These are phyloP conservation scores for Cladosporium sp. DNA, from an alignment of 2,329 filamentous ascomycete genomes.

Conservation along the genomic window DNA sequence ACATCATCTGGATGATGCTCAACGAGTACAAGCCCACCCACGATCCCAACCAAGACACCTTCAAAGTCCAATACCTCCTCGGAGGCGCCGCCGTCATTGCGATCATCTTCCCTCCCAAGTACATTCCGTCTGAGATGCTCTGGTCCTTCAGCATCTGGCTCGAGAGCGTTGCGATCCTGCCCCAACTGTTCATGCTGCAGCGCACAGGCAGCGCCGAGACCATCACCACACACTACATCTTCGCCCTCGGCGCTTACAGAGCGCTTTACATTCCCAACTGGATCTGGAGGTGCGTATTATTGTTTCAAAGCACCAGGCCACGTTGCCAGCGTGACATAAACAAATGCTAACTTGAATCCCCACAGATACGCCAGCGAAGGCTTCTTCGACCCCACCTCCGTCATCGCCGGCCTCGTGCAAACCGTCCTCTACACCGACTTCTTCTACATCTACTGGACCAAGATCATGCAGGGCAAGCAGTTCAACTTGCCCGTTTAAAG, in stretches of 20 bases:
- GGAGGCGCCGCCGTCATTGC: constrained; percentile 75
- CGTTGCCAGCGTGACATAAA: neutral
- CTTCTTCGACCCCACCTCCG: constrained; percentile 80
- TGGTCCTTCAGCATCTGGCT: constrained; percentile 99
- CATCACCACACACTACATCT: constrained; percentile 98
- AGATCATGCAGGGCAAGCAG: constrained; percentile 56
- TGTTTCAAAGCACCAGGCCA: neutral
- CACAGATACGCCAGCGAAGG: constrained; percentile 69
- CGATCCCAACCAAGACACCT: constrained; percentile 94
- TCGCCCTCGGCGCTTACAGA: constrained; percentile 85
- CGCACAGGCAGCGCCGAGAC: constrained; percentile 96
- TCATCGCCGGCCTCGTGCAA: constrained; percentile 85
- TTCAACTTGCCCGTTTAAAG: constrained; percentile 50
- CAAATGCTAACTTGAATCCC: neutral
- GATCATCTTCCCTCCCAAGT: constrained; percentile 79
- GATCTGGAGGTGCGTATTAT: constrained; percentile 60
- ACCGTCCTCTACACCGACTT: constrained; percentile 97
- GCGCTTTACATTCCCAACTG: constrained; percentile 98
- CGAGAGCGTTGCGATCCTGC: constrained; percentile 91
- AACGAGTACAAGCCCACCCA: constrained; percentile 96
- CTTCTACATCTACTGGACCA: constrained; percentile 99
- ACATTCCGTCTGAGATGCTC: constrained; percentile 74
- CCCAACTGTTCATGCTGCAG: constrained; percentile 97
- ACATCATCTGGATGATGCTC: constrained; percentile 97
- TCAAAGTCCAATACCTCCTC: constrained; percentile 92